Conservation (phyloP, 1,139 yeast species). For the Kodamaea sp. region DNA sequence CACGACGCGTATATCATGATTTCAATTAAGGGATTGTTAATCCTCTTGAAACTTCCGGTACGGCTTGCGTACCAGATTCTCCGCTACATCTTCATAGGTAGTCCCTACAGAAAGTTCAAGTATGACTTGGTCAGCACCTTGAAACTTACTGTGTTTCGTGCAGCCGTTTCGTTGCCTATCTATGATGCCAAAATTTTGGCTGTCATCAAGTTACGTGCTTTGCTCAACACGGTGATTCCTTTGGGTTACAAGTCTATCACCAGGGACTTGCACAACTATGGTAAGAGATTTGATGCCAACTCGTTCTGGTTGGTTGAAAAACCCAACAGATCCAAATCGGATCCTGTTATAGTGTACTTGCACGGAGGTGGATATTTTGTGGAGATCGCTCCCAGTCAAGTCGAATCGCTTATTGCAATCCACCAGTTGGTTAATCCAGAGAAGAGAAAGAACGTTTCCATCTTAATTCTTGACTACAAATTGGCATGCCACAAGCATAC, state of each 20-base stretch:
- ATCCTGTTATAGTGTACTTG: constrained; percentile 39
- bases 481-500: constrained; percentile 33
- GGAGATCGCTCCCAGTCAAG: constrained; percentile 36
- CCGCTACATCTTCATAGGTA: constrained; percentile 5
- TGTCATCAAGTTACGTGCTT: background rate
- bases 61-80: constrained; percentile 1
- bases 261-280: constrained; percentile 28
- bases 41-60: background rate
- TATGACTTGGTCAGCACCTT: constrained; percentile 2
- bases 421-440: constrained; percentile 31
- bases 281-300: constrained; percentile 33
- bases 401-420: constrained; percentile 31
- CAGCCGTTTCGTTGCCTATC: constrained; percentile 1
- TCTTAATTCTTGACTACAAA: constrained; percentile 41
- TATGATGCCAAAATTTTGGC: constrained; percentile 3
- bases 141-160: constrained; percentile 2
- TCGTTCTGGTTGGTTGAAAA: constrained; percentile 42
- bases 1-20: constrained; percentile 1
- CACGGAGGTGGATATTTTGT: constrained; percentile 50
- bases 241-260: constrained; percentile 8
- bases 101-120: constrained; percentile 6
- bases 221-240: constrained; percentile 11
- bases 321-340: constrained; percentile 25
- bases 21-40: background rate
- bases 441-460: constrained; percentile 27